Evolutionary conservation across 169 alveolate genomes (phyloP).

Genomic region (Plasmodium berghei): DNA sequence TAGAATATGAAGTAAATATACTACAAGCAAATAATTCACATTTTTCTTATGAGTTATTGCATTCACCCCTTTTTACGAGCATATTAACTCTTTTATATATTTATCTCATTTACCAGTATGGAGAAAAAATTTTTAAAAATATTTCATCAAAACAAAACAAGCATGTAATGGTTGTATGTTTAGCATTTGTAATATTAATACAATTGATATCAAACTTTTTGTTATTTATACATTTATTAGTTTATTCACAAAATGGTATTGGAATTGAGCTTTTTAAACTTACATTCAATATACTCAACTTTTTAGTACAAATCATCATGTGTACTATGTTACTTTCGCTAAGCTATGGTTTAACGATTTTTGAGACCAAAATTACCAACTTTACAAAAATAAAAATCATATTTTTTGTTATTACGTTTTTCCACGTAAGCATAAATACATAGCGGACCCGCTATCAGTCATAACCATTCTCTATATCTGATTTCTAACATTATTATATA

Average conservation of each 20-base stretch:
- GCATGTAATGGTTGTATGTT: slow-evolving; percentile 52
- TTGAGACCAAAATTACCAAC: slow-evolving; percentile 35
- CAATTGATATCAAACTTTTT: slow-evolving; percentile 57
- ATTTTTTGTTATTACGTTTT: slow-evolving; percentile 41
- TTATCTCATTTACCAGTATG: slow-evolving; percentile 50
- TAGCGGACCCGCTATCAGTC: no score
- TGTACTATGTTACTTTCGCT: slow-evolving; percentile 73
- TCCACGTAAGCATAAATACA: slow-evolving; percentile 42
- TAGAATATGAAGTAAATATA: slow-evolving; percentile 67
- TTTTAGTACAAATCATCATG: slow-evolving; percentile 65
- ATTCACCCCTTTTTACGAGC: slow-evolving; percentile 58
- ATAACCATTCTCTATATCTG: background rate
- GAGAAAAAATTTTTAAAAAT: slow-evolving; percentile 43
- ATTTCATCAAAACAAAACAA: slow-evolving; percentile 37
- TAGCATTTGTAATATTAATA: slow-evolving; percentile 50
- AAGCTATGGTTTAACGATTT: slow-evolving; percentile 58
- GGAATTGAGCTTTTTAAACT: slow-evolving; percentile 64
- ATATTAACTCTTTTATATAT: slow-evolving; percentile 54
- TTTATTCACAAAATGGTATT: slow-evolving; percentile 62
- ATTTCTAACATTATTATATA: background rate
- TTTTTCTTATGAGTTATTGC: slow-evolving; percentile 56
- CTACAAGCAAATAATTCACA: slow-evolving; percentile 63
- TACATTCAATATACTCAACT: slow-evolving; percentile 54
- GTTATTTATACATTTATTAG: slow-evolving; percentile 59
- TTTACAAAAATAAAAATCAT: slow-evolving; percentile 38